Evolutionary conservation across 345 rosid species (phyloP).

Genomic region (Bruguiera sexangula): DNA sequence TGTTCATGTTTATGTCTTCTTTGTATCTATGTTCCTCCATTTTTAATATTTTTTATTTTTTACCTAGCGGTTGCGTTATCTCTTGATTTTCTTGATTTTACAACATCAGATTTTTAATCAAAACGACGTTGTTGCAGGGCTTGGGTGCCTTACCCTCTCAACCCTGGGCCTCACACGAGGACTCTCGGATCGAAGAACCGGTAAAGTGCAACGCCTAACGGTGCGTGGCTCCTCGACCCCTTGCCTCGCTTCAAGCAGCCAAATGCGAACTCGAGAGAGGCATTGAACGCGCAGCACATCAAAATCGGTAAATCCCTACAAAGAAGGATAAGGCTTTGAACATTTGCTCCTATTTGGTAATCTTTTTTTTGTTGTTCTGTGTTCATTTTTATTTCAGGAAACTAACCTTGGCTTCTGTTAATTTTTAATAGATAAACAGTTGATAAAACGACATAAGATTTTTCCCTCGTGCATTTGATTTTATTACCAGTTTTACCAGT

Average conservation of each 20-base stretch:
- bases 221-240: background rate
- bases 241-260: too few relatives aligned
- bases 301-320: slow-evolving; percentile 60
- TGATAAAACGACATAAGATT: background rate
- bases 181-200: background rate
- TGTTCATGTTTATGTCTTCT: too few relatives aligned
- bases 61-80: too few relatives aligned
- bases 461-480: background rate
- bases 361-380: slow-evolving; percentile 12
- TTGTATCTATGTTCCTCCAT: too few relatives aligned
- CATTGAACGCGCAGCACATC: slow-evolving; percentile 10
- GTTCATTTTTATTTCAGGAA: background rate
- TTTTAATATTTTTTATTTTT: too few relatives aligned
- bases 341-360: slow-evolving; percentile 63
- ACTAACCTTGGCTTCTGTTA: background rate
- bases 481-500: background rate
- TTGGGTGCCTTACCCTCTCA: background rate
- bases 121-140: too few relatives aligned
- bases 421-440: background rate
- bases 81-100: too few relatives aligned
- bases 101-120: too few relatives aligned
- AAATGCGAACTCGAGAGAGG: too few relatives aligned
- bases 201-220: slow-evolving; percentile 28
- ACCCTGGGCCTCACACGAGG: slow-evolving; percentile 20
- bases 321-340: slow-evolving; percentile 61